Evolutionary conservation across 1,139 yeast genomes (phyloP), one percentile per base, ranked within the genome.

Genomic region (Zygoascus sp.): DNA sequence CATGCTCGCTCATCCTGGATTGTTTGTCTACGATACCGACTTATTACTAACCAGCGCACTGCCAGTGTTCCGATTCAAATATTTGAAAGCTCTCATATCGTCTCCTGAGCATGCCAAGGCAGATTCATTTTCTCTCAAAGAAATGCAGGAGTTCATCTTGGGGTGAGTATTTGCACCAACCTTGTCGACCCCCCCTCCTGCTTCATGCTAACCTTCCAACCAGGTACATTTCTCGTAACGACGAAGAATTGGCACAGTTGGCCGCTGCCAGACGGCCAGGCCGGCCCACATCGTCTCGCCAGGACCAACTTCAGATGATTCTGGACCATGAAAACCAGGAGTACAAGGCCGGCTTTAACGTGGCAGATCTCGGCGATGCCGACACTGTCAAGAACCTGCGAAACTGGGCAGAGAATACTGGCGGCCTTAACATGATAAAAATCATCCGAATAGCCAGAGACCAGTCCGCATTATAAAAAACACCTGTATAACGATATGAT

Each of bases 341-440:
- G 47, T 88, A 76, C 61, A 70, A 68, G 13, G 74, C 87, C 1
- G 97, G 97, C 0, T 81, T 81, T 67, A 64, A 70, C 47, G 72
- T 84, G 5, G 96, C 97, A 0, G 89, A 88, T 63, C 63, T 90
- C 50, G 70, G 80, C 2, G 82, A 82, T 56, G 68, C 65, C 42
- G 72, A 68, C 9, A 83, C 81, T 7, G 94, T 86, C 1, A 69
- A 71, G 38, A 67, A 72, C 38, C 68, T 89, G 52, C 73, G 81
- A 59, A 64, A 67, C 16, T 90, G 97, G 97, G 83, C 84, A 56
- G 92, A 95, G 19, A 77, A 87, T 8, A 70, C 77, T 54, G 96
- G 96, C 35, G 90, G 94, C n/a, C 67, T 83, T 46, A 80, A 83
- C 36, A 73, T 77, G 15, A 69, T 88, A 62, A 79, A 77, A 46